Evolutionary conservation across 2,329 filamentous ascomycete species (phyloP).

Genomic region (Colletotrichum sp.): DNA sequence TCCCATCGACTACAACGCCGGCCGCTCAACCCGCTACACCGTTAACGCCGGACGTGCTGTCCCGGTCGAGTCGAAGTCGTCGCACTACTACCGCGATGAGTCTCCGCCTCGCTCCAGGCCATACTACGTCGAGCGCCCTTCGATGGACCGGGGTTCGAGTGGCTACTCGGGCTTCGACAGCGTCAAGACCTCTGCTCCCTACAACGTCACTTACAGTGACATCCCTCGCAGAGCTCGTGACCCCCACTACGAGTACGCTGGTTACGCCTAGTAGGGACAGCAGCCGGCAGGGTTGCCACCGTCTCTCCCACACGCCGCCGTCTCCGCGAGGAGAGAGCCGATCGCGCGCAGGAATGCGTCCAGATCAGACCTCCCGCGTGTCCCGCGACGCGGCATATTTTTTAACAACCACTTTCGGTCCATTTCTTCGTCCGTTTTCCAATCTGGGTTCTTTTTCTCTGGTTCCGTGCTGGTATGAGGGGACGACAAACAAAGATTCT

Average conservation of each 20-base stretch:
- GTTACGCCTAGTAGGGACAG: background rate
- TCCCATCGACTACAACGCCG: background rate
- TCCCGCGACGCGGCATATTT: background rate
- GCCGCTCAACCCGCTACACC: slow-evolving; percentile 5
- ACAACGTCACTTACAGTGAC: slow-evolving; percentile 36
- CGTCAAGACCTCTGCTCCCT: slow-evolving; percentile 38
- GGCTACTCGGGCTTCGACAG: slow-evolving; percentile 33
- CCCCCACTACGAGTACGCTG: slow-evolving; percentile 1
- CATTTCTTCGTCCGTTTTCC: background rate
- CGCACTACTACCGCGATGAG: slow-evolving; percentile 26
- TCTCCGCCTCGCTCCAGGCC: background rate
- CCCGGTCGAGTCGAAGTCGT: slow-evolving; percentile 20
- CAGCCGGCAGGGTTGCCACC: background rate
- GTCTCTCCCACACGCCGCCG: background rate
- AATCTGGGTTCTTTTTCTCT: slow-evolving; percentile 5
- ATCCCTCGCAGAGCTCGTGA: slow-evolving; percentile 30
- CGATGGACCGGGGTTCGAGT: slow-evolving; percentile 31
- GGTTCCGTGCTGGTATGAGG: slow-evolving; percentile 18
- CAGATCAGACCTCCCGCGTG: background rate
- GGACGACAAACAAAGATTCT: slow-evolving; percentile 5
- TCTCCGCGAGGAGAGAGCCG: background rate
- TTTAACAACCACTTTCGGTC: background rate
- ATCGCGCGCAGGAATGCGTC: slow-evolving; percentile 12
- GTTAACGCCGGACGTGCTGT: slow-evolving; percentile 30
- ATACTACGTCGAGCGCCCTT: slow-evolving; percentile 27